Percentiles rank a stretch among this genome's conserved stretches.
Evolutionary conservation across 139 green algal genomes (phyloP).

Genomic region (Haematococcus lacustris): DNA sequence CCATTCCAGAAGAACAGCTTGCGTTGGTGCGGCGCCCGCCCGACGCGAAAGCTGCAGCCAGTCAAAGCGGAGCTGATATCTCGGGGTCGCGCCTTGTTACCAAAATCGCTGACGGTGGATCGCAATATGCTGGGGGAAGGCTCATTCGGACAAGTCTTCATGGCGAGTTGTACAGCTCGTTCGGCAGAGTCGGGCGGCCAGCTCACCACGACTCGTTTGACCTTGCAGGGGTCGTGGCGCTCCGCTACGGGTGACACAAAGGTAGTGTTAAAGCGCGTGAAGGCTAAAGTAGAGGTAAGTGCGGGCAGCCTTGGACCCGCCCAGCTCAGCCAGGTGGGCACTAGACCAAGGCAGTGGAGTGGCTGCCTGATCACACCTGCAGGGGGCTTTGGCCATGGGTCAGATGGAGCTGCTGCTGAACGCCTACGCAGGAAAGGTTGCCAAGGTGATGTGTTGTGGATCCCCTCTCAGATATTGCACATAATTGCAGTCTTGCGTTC

Average conservation of each 20-base stretch:
- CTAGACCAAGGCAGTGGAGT: not conserved
- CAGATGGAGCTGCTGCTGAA: constrained; percentile 82
- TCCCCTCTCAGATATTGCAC: no score
- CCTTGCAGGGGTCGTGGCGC: not conserved
- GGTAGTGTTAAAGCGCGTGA: constrained; percentile 73
- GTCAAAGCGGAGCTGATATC: not conserved
- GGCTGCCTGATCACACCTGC: not conserved
- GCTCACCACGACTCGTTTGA: not conserved
- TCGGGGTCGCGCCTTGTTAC: not conserved
- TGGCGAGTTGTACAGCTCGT: not conserved
- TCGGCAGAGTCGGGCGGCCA: not conserved
- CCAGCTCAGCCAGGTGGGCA: not conserved
- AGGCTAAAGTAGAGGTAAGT: constrained; percentile 50
- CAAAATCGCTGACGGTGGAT: not conserved
- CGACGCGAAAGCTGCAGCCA: no score
- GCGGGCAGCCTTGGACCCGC: not conserved
- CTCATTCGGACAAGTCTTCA: not conserved
- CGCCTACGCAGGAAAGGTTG: constrained; percentile 58
- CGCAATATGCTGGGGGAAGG: not conserved
- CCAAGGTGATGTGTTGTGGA: no score
- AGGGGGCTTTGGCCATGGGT: constrained; percentile 64
- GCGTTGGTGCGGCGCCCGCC: no score
- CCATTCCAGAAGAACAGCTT: no score
- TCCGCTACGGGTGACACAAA: not conserved
- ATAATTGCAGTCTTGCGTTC: no score